Evolutionary conservation across 208 protist genomes (phyloP).

Genomic region (Leishmania tropica): DNA sequence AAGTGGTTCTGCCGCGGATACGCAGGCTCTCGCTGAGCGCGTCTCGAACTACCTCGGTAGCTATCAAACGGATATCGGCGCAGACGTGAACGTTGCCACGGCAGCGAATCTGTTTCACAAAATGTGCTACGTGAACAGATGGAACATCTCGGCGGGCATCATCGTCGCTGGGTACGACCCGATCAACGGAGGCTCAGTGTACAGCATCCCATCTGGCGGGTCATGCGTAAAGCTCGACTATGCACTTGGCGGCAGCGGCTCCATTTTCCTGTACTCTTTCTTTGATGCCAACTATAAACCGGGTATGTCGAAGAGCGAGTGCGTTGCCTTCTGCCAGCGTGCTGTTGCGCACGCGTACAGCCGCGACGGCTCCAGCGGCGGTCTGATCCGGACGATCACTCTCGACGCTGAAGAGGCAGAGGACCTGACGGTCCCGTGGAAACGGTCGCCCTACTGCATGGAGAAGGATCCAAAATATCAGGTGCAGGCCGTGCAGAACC

Average conservation of each 20-base stretch:
- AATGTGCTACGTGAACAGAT: slow-evolving; percentile 98
- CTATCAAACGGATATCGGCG: slow-evolving; percentile 91
- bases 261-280: slow-evolving; percentile 99
- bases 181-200: slow-evolving; percentile 96
- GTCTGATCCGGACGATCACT: slow-evolving; percentile 95
- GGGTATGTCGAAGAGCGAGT: slow-evolving; percentile 97
- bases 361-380: slow-evolving; percentile 98
- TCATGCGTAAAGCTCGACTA: slow-evolving; percentile 95
- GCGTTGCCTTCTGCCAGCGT: slow-evolving; percentile 92
- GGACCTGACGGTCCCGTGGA: slow-evolving; percentile 88
- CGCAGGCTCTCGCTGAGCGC: slow-evolving; percentile 95
- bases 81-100: slow-evolving; percentile 90
- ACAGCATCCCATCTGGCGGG: slow-evolving; percentile 96
- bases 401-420: slow-evolving; percentile 84
- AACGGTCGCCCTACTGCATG: slow-evolving; percentile 87
- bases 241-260: slow-evolving; percentile 96
- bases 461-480: slow-evolving; percentile 90
- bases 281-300: slow-evolving; percentile 97
- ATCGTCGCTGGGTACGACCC: slow-evolving; percentile 98
- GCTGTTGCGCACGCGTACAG: slow-evolving; percentile 98
- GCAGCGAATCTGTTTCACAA: slow-evolving; percentile 97
- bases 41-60: slow-evolving; percentile 93
- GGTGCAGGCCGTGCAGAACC: slow-evolving; percentile 67
- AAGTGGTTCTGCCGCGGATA: slow-evolving; percentile 98
- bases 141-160: slow-evolving; percentile 96